Conservation (phyloP, 1,139 yeast species). For the Wickerhamomyces sp. region DNA sequence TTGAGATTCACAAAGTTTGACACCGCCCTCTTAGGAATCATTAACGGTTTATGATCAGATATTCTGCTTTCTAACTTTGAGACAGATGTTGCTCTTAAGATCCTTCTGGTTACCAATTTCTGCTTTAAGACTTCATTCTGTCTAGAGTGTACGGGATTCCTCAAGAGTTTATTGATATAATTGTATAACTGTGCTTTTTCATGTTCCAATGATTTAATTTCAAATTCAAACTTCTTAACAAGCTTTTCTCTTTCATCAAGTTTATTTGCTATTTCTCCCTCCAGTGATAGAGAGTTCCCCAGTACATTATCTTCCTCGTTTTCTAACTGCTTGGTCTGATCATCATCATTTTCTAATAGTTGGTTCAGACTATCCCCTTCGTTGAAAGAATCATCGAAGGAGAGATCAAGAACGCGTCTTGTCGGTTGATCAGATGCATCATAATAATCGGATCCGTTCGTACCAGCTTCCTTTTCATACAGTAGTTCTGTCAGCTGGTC, state of each 20-base stretch:
- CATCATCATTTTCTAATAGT: slow-evolving; percentile 20
- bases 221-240: slow-evolving; percentile 14
- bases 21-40: slow-evolving; percentile 7
- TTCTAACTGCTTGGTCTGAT: slow-evolving; percentile 2
- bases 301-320: background rate
- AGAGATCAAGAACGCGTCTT: background rate
- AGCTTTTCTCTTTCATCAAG: slow-evolving; percentile 11
- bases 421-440: background rate
- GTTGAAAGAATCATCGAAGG: slow-evolving; percentile 3
- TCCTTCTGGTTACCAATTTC: slow-evolving; percentile 21
- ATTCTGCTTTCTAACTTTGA: background rate
- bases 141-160: slow-evolving; percentile 11
- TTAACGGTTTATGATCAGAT: too few relatives aligned
- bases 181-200: slow-evolving; percentile 22
- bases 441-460: background rate
- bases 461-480: background rate
- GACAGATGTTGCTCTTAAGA: slow-evolving; percentile 18
- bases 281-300: slow-evolving; percentile 9
- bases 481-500: slow-evolving; percentile 1
- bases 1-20: slow-evolving; percentile 17
- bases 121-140: slow-evolving; percentile 20
- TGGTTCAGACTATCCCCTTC: slow-evolving; percentile 1
- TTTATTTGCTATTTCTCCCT: slow-evolving; percentile 12
- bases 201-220: slow-evolving; percentile 17
- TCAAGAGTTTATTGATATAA: slow-evolving; percentile 21